These are phyloP conservation scores for Globisporangium apiculatum DNA, from an alignment of 352 stramenopile species.

Conservation along the genomic window DNA sequence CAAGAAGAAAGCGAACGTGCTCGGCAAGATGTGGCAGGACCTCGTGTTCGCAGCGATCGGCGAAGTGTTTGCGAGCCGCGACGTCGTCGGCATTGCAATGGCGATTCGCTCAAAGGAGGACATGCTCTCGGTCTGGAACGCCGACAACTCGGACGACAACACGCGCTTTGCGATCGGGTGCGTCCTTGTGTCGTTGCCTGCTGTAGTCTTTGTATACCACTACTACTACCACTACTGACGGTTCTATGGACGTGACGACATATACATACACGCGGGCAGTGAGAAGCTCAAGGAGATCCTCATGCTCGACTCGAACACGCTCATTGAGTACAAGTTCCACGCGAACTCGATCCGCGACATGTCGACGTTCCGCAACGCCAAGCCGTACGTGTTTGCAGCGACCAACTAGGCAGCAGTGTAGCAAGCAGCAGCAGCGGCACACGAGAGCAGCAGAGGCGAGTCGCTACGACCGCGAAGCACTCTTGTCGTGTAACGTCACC, in stretches of 20 bases:
- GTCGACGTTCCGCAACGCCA: slow-evolving; percentile 91
- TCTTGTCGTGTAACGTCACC: not conserved
- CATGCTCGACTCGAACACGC: slow-evolving; percentile 90
- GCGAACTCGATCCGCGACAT: slow-evolving; percentile 90
- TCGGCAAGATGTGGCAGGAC: slow-evolving; percentile 95
- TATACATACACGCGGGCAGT: slow-evolving; percentile 20
- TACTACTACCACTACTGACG: slow-evolving; percentile 8
- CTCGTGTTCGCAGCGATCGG: slow-evolving; percentile 89
- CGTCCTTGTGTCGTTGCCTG: slow-evolving; percentile 6
- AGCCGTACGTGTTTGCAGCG: slow-evolving; percentile 85
- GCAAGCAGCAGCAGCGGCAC: not conserved
- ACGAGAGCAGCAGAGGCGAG: not conserved
- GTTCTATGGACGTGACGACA: not conserved
- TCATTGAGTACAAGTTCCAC: slow-evolving; percentile 95
- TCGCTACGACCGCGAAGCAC: not conserved
- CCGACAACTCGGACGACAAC: slow-evolving; percentile 87
- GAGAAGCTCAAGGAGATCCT: slow-evolving; percentile 93
- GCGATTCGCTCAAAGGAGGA: slow-evolving; percentile 92
- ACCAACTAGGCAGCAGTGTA: slow-evolving; percentile 32
- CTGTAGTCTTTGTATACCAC: not conserved
- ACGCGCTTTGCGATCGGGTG: slow-evolving; percentile 79
- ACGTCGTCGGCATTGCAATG: slow-evolving; percentile 91
- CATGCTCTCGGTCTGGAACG: slow-evolving; percentile 93
- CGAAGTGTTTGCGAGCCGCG: slow-evolving; percentile 87
- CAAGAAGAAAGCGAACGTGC: slow-evolving; percentile 91